Conservation (phyloP, 495 filamentous ascomycete species). For the Penicillium daleae region DNA sequence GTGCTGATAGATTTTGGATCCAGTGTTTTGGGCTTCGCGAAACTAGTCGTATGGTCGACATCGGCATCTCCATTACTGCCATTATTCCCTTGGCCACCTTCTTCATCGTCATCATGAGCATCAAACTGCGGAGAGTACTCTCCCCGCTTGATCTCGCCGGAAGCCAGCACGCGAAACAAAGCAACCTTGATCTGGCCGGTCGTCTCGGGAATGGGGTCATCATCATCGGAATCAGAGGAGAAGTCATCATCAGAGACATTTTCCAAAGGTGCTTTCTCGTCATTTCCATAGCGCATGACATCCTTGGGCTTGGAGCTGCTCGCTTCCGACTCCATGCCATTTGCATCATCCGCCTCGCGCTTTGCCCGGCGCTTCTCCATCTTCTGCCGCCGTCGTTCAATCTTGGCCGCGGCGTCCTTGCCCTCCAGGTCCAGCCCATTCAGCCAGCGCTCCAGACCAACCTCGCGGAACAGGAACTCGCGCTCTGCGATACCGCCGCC, state of each 20-base stretch:
- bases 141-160: slow-evolving; percentile 93
- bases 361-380: slow-evolving; percentile 83
- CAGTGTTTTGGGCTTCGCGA: slow-evolving; percentile 94
- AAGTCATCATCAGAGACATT: slow-evolving; percentile 69
- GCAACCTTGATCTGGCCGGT: slow-evolving; percentile 98
- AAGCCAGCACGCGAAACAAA: slow-evolving; percentile 92
- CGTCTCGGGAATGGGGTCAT: slow-evolving; percentile 90
- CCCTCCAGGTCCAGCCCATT: slow-evolving; percentile 92
- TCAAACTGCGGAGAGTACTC: slow-evolving; percentile 99
- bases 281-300: slow-evolving; percentile 77
- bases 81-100: slow-evolving; percentile 51
- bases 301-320: slow-evolving; percentile 53
- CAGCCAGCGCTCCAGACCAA: slow-evolving; percentile 93
- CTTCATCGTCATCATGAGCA: slow-evolving; percentile 90
- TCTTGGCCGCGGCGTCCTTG: slow-evolving; percentile 82
- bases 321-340: slow-evolving; percentile 55
- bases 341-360: slow-evolving; percentile 56
- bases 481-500: slow-evolving; percentile 93
- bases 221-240: slow-evolving; percentile 73
- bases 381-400: slow-evolving; percentile 83
- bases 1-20: slow-evolving; percentile 98
- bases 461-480: slow-evolving; percentile 97
- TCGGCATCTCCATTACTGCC: slow-evolving; percentile 60
- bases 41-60: slow-evolving; percentile 96
- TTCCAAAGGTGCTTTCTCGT: slow-evolving; percentile 72